Evolutionary conservation across 352 stramenopile species (phyloP), one percentile per base, ranked within the genome.

Genomic region (Pythium aristosporum): DNA sequence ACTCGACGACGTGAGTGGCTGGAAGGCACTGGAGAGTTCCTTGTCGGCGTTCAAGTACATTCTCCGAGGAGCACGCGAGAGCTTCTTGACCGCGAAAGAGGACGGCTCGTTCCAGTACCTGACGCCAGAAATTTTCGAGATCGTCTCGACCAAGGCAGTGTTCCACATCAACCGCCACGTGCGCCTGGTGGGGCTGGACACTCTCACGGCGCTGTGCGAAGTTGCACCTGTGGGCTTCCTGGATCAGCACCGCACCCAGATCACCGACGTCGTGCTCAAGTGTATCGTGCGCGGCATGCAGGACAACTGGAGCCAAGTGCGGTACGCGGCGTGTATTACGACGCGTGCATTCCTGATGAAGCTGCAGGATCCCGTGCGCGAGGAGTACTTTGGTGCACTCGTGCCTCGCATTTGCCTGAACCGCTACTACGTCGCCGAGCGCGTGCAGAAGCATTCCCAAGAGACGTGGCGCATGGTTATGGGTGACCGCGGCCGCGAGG

Each of bases 221-320:
- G 70, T 68, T 34, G 70, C 78, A 11, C 78, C 82, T 1, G 32
- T 64, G 0, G 72, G 74, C 9, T 90, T 88, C 30, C 46, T 91
- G 1, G 79, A 87, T 0, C 25, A 64, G 1, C 73, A 89, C 16
- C 67, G 65, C 12, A 46, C 42, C 11, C 58, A 39, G 18, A 71
- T 91, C 50, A 78, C 71, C 11, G 78, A 91, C 44, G 62, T 68
- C 0, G 16, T 89, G 25, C 74, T 68, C 73, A 84, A 85, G 68
- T 92, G 82, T 49, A 81, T 92, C 43, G 69, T 88, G 42, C 80
- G 83, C 21, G 88, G 85, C 25, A 79, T 99, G 71, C 85, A 96
- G 30, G 96, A 99, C 75, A 98, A 98, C 75, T 99, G 96, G 96
- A 98, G 89, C 64, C 96, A 99, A 70, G 96, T 99, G 41, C 87